These are phyloP conservation scores for Borovskyia barvae DNA, from an alignment of 208 protist species.

Conservation along the genomic window DNA sequence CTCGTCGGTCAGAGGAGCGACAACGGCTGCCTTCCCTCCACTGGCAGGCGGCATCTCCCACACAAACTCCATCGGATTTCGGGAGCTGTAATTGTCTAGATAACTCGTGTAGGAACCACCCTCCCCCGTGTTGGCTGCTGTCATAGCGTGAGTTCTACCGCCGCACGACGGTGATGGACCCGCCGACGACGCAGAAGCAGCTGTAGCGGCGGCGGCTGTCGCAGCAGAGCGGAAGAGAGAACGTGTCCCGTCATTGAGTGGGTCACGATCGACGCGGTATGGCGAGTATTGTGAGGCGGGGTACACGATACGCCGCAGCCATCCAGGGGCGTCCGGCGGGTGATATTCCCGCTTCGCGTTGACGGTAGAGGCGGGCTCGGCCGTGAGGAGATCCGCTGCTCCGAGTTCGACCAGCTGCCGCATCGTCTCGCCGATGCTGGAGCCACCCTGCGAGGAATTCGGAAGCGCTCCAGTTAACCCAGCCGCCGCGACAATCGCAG, in stretches of 20 bases:
- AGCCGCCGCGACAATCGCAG: conserved; percentile 5
- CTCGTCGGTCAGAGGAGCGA: conserved; percentile 15
- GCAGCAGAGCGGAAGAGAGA: conserved; percentile 2
- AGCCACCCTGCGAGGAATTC: neutral
- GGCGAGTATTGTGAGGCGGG: conserved; percentile 69
- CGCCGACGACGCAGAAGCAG: no score
- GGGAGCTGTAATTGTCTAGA: conserved; percentile 20
- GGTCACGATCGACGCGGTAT: conserved; percentile 58
- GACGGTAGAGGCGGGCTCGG: conserved; percentile 23
- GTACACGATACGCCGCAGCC: conserved; percentile 60
- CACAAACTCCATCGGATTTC: neutral
- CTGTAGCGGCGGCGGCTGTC: neutral
- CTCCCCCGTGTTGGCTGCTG: conserved; percentile 3
- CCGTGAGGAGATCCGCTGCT: conserved; percentile 61
- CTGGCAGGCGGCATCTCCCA: neutral
- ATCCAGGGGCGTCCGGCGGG: conserved; percentile 35
- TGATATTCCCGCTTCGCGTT: conserved; percentile 42
- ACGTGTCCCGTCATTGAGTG: conserved; percentile 23
- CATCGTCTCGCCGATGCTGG: conserved; percentile 41
- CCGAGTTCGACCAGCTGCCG: conserved; percentile 61
- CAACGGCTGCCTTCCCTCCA: neutral
- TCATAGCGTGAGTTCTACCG: neutral
- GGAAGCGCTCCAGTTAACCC: conserved; percentile 4
- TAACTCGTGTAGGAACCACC: conserved; percentile 26
- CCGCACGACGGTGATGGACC: conserved; percentile 4